phyloP scores from a whole-genome alignment of 805 yeast genomes.

The Novakomyces olei region DNA sequence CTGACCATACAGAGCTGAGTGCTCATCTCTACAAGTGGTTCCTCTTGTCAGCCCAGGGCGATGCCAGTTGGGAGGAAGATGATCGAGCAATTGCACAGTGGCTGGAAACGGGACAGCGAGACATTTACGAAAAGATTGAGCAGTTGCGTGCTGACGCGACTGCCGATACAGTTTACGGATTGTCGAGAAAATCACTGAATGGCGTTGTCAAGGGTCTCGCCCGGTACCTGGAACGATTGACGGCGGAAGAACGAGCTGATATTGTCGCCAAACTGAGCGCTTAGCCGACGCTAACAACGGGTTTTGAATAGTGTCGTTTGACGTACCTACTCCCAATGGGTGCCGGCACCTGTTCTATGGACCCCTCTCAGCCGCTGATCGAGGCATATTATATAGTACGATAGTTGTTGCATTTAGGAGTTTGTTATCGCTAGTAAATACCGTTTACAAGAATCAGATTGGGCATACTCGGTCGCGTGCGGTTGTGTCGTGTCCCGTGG shows the following conservation, averaged over 20 bases:
- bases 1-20: conserved; percentile 55
- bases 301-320: too few species aligned
- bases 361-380: too few species aligned
- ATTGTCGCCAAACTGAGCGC: too few species aligned
- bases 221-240: conserved; percentile 15
- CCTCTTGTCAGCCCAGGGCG: conserved; percentile 34
- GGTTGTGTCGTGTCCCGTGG: too few species aligned
- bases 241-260: conserved; percentile 17
- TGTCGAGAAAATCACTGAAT: conserved; percentile 8
- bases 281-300: too few species aligned
- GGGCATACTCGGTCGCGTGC: too few species aligned
- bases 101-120: conserved; percentile 4
- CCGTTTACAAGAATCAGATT: too few species aligned
- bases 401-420: too few species aligned
- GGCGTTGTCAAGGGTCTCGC: conserved; percentile 6
- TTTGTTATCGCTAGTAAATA: too few species aligned
- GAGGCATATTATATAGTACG: too few species aligned
- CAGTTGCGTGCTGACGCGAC: conserved; percentile 5
- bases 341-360: too few species aligned
- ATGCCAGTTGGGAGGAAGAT: conserved; percentile 19
- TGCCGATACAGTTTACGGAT: conserved; percentile 6
- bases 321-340: too few species aligned
- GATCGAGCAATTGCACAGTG: conserved; percentile 37
- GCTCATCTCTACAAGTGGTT: conserved; percentile 78
- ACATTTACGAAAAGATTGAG: conserved; percentile 6